Conservation (phyloP, 768 basidiomycete genomes). For the Russula griseocarnosa region DNA sequence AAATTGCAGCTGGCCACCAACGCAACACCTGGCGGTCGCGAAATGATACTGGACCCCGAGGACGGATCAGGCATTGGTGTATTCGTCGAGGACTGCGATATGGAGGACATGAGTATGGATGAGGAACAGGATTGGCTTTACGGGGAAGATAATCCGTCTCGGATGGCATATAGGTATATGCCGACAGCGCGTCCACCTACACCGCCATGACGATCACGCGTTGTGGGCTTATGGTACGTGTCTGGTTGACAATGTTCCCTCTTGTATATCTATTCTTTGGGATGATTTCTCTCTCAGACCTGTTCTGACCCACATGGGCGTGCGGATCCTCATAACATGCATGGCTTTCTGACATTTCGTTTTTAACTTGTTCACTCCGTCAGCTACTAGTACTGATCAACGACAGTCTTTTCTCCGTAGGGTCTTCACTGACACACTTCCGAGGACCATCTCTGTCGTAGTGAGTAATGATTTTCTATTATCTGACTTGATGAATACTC, state of each 20-base stretch:
- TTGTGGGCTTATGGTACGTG: conserved; percentile 28
- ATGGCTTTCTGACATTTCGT: conserved; percentile 57
- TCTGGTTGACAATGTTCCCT: conserved; percentile 4
- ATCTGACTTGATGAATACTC: conserved; percentile 44
- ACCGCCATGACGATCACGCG: conserved; percentile 28
- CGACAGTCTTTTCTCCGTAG: conserved; percentile 22
- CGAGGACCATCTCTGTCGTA: not conserved
- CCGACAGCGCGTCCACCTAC: conserved; percentile 59
- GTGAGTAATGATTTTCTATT: conserved; percentile 26
- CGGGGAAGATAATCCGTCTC: conserved; percentile 44
- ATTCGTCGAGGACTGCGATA: conserved; percentile 72
- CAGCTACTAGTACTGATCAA: conserved; percentile 19
- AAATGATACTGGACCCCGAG: conserved; percentile 62
- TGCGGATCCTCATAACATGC: conserved; percentile 49
- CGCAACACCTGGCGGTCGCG: conserved; percentile 38
- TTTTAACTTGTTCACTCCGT: conserved; percentile 12
- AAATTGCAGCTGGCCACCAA: conserved; percentile 52
- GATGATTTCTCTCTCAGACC: conserved; percentile 73
- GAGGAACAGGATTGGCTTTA: conserved; percentile 57
- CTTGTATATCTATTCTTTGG: conserved; percentile 28
- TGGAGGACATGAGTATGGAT: conserved; percentile 33
- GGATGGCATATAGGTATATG: conserved; percentile 47
- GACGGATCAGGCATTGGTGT: conserved; percentile 73
- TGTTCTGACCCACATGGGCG: conserved; percentile 57
- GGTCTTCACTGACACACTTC: not conserved